Evolutionary conservation across 805 yeast genomes (phyloP).

Genomic region (Ogataea dorogensis): DNA sequence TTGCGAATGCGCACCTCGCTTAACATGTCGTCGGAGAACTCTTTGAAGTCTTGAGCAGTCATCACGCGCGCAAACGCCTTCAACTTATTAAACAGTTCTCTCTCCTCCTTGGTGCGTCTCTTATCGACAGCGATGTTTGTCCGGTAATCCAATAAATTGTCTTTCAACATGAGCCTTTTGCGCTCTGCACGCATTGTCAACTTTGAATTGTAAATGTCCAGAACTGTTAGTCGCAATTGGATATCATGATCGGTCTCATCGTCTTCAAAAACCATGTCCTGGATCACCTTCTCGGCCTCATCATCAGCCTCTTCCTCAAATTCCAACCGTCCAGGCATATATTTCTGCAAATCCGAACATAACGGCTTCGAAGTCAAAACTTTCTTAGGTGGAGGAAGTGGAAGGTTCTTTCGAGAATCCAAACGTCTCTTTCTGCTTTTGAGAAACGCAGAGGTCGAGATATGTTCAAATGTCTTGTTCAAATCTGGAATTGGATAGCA

Average conservation of each 20-base stretch:
- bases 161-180: conserved; percentile 75
- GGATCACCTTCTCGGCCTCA: conserved; percentile 91
- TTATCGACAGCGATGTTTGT: conserved; percentile 80
- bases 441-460: conserved; percentile 68
- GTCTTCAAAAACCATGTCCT: conserved; percentile 93
- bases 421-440: conserved; percentile 65
- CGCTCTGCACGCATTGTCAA: conserved; percentile 91
- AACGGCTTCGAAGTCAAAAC: conserved; percentile 91
- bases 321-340: conserved; percentile 97
- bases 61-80: conserved; percentile 81
- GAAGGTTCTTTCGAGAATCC: conserved; percentile 67
- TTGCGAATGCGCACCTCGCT: conserved; percentile 76
- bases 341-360: conserved; percentile 96
- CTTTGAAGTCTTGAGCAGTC: conserved; percentile 77
- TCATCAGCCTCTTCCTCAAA: conserved; percentile 96
- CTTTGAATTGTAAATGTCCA: conserved; percentile 87
- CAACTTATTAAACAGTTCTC: conserved; percentile 70
- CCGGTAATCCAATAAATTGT: conserved; percentile 80
- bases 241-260: conserved; percentile 89
- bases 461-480: conserved; percentile 60
- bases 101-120: conserved; percentile 83
- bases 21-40: conserved; percentile 68
- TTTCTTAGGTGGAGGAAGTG: conserved; percentile 83
- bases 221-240: conserved; percentile 80
- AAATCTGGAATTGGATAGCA: conserved; percentile 89